A percentile compares a stretch with the other conserved stretches of the same genome.
Evolutionary conservation across 2,329 filamentous ascomycete genomes (phyloP).

Genomic region (Juglanconis oblonga): DNA sequence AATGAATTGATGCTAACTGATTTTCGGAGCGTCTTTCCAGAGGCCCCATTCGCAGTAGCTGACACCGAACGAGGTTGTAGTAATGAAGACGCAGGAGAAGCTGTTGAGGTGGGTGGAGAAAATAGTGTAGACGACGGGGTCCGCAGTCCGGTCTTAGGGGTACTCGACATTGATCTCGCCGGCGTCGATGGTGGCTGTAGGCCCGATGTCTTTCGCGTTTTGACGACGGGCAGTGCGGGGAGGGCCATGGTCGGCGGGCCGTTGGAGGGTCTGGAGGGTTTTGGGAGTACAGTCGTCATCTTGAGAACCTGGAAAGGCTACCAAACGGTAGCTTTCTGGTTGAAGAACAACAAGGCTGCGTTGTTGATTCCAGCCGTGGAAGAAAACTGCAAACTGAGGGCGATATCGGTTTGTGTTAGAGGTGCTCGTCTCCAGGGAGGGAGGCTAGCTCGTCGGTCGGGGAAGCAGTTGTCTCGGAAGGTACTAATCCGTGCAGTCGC

Average conservation of each 20-base stretch:
- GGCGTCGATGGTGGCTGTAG: conserved; percentile 34
- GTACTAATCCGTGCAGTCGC: not conserved
- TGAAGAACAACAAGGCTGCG: conserved; percentile 2
- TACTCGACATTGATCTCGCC: conserved; percentile 41
- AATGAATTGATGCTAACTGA: conserved; percentile 93
- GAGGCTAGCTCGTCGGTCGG: not conserved
- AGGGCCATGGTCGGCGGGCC: conserved; percentile 70
- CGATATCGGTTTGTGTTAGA: not conserved
- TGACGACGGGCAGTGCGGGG: conserved; percentile 70
- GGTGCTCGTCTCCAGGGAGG: not conserved
- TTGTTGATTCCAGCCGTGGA: not conserved
- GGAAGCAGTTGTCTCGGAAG: not conserved
- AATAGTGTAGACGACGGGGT: conserved; percentile 57
- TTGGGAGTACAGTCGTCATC: conserved; percentile 63
- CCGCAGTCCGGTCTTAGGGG: conserved; percentile 57
- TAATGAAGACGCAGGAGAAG: conserved; percentile 47
- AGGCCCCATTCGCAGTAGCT: conserved; percentile 50
- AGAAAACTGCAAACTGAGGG: not conserved
- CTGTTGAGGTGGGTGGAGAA: conserved; percentile 45
- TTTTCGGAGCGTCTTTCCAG: conserved; percentile 70
- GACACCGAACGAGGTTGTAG: conserved; percentile 55
- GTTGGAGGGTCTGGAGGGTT: conserved; percentile 63
- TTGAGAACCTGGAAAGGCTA: conserved; percentile 11
- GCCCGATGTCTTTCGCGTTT: conserved; percentile 59
- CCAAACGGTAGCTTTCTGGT: conserved; percentile 15